Evolutionary conservation across 2,329 filamentous ascomycete species (phyloP), one percentile per base, ranked within the genome.

Genomic region (Metarhizium brunneum): DNA sequence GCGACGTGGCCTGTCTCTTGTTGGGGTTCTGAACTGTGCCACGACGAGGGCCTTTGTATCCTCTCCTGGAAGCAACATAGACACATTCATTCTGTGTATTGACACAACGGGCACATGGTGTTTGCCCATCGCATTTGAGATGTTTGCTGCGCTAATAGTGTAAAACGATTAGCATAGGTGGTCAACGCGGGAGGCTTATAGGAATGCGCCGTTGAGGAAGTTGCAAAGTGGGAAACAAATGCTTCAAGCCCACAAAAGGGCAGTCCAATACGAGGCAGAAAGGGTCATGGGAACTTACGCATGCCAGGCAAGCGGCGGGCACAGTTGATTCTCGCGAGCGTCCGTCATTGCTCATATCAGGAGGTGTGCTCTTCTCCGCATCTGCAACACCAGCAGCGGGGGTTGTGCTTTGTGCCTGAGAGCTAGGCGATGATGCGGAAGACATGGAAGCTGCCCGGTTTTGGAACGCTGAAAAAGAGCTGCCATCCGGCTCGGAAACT

Each of bases 41-140:
- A 72, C 71, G 60, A 60, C 71, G 62, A 59, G 70, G 66, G 14
- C 86, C 85, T 69, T 87, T 89, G 73, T 88, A 89, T 35, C 88
- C 88, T 58, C 88, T 81, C 47, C 87, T 83, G 43, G 87, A 90
- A 48, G 86, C 83, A 51, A 89, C 82, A 66, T 90, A 91, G 64
- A 84, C 72, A 68, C 88, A 92, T 50, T 85, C 77, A 18, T 77
- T 72, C 55, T 79, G 78, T 50, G 79, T 77, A 52, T 74, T 70
- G 25, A 72, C 71, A 69, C 88, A 92, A 54, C 88, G 83, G 50
- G 80, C 78, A 70, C 88, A 92, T 13, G 88, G 87, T 36, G 72
- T 84, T 42, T 75, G 71, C 32, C 86, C 87, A 68, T 91, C 86
- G 66, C 88, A 92, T 67, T 90, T 92, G 51, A 91, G 77, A 68